phyloP scores from a whole-genome alignment of 108 stramenopile genomes.

The Fistulifera solaris region DNA sequence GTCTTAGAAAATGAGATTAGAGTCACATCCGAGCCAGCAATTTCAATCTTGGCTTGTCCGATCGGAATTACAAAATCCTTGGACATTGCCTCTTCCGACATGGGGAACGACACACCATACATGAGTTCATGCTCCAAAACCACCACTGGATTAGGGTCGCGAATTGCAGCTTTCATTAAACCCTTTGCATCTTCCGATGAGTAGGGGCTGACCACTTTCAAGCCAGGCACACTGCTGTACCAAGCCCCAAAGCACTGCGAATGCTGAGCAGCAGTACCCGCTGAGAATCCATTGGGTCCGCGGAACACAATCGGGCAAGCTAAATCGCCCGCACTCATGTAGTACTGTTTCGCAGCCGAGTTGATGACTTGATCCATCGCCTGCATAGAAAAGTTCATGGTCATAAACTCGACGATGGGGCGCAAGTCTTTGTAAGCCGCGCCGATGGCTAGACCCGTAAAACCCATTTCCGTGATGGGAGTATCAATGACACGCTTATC shows the following conservation, averaged over 20 bases:
- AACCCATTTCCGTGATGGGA: slow-evolving; percentile 99
- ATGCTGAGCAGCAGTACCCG: slow-evolving; percentile 98
- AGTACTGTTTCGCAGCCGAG: slow-evolving; percentile 96
- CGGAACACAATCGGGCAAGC: slow-evolving; percentile 97
- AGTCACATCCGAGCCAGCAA: slow-evolving; percentile 92
- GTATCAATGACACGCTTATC: slow-evolving; percentile 98
- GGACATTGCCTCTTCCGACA: slow-evolving; percentile 87
- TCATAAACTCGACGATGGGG: slow-evolving; percentile 99
- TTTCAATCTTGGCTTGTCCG: slow-evolving; percentile 87
- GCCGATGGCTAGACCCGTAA: slow-evolving; percentile 94
- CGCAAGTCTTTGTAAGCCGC: slow-evolving; percentile 89
- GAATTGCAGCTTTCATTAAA: slow-evolving; percentile 98
- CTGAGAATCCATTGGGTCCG: slow-evolving; percentile 96
- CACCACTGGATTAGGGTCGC: slow-evolving; percentile 97
- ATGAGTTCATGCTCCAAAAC: slow-evolving; percentile 98
- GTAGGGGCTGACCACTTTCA: slow-evolving; percentile 96
- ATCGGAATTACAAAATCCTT: slow-evolving; percentile 88
- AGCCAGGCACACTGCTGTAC: slow-evolving; percentile 85
- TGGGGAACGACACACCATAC: slow-evolving; percentile 92
- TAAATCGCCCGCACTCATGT: slow-evolving; percentile 95
- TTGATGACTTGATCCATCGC: slow-evolving; percentile 99
- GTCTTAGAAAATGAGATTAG: slow-evolving; percentile 89
- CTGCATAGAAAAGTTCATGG: slow-evolving; percentile 99
- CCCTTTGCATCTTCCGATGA: slow-evolving; percentile 96
- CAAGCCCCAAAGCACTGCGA: slow-evolving; percentile 99